Evolutionary conservation across 176 grass and related monocot genomes (phyloP).

Genomic region (Rhynchospora tenuis): DNA sequence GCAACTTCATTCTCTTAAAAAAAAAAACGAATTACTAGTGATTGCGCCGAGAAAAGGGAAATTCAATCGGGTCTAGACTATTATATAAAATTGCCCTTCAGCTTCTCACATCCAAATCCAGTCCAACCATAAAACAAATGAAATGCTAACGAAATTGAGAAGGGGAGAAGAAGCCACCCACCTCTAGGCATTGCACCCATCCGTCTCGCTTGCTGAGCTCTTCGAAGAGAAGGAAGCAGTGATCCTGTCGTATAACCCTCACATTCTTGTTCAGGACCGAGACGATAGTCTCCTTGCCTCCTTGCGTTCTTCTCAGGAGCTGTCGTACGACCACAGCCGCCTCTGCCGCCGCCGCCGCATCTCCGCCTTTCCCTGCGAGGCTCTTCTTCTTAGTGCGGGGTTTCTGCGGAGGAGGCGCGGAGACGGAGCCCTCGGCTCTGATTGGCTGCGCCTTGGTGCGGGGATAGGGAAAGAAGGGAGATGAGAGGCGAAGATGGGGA

Average conservation of each 20-base stretch:
- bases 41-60: not conserved
- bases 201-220: slow-evolving; percentile 73
- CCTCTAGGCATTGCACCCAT: slow-evolving; percentile 89
- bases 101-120: not conserved
- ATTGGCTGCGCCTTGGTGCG: not conserved
- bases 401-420: slow-evolving; percentile 2
- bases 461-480: not conserved
- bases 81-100: not conserved
- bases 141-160: not conserved
- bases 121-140: not conserved
- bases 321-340: slow-evolving; percentile 46
- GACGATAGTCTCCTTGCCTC: slow-evolving; percentile 65
- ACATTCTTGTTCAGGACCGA: slow-evolving; percentile 67
- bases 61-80: not conserved
- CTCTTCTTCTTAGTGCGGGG: slow-evolving; percentile 4
- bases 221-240: slow-evolving; percentile 93
- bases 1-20: not conserved
- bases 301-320: slow-evolving; percentile 43
- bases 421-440: slow-evolving; percentile 1
- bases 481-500: slow-evolving; percentile 5
- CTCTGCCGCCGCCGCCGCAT: slow-evolving; percentile 33
- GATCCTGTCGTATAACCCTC: slow-evolving; percentile 63
- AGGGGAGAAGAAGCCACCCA: not conserved
- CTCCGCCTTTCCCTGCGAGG: slow-evolving; percentile 8
- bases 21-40: not conserved